A percentile compares a stretch with the other conserved stretches of the same genome.
These are phyloP conservation scores for Fusarium siculi DNA, from an alignment of 2,329 filamentous ascomycete genomes.

Conservation along the genomic window DNA sequence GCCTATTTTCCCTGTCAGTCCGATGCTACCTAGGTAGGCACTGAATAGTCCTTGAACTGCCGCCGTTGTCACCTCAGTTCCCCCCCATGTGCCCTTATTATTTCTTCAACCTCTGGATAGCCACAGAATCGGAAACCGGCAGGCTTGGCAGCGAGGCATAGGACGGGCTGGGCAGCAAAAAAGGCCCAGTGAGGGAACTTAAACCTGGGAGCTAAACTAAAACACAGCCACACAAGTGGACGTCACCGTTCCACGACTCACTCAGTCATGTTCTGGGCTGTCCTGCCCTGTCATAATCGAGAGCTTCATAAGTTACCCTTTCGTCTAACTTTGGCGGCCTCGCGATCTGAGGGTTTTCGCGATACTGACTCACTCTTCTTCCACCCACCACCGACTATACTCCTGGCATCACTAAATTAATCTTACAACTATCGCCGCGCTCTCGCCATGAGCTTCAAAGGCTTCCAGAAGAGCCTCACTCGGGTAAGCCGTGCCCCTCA, in stretches of 20 bases:
- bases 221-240: slow-evolving; percentile 46
- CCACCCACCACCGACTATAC: slow-evolving; percentile 10
- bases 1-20: background rate
- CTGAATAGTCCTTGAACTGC: background rate
- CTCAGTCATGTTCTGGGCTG: slow-evolving; percentile 20
- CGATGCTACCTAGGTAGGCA: background rate
- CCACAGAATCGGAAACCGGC: slow-evolving; percentile 31
- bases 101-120: slow-evolving; percentile 21
- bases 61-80: background rate
- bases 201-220: slow-evolving; percentile 12
- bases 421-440: slow-evolving; percentile 12
- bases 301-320: slow-evolving; percentile 38
- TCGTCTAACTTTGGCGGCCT: slow-evolving; percentile 43
- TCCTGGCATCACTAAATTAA: slow-evolving; percentile 4
- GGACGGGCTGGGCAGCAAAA: slow-evolving; percentile 35
- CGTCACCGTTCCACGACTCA: slow-evolving; percentile 46
- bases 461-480: slow-evolving; percentile 88
- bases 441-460: slow-evolving; percentile 90
- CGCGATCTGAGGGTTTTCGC: slow-evolving; percentile 39
- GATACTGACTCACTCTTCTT: slow-evolving; percentile 15
- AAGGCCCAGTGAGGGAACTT: slow-evolving; percentile 3
- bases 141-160: slow-evolving; percentile 23
- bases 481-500: slow-evolving; percentile 70
- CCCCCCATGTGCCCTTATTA: background rate
- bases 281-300: slow-evolving; percentile 35